Evolutionary conservation across 202 grass and related monocot species (phyloP).

Genomic region (Zoysia matrella): DNA sequence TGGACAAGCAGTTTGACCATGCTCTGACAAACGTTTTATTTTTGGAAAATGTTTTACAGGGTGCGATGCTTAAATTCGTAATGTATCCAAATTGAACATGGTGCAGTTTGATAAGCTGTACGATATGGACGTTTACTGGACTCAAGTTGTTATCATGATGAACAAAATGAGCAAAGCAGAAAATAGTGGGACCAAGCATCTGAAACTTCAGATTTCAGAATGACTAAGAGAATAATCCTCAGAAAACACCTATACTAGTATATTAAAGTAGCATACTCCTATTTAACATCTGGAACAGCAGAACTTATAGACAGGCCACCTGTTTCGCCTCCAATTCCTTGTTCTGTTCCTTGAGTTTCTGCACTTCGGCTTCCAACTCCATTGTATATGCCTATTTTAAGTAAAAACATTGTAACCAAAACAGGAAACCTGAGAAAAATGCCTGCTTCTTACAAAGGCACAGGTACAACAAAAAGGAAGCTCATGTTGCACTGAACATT

Average conservation of each 20-base stretch:
- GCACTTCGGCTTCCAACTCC: no score
- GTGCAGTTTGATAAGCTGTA: not conserved
- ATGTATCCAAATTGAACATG: not conserved
- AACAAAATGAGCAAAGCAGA: conserved; percentile 21
- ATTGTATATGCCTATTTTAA: conserved; percentile 77
- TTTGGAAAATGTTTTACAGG: not conserved
- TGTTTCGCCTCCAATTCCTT: conserved; percentile 81
- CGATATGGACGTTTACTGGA: not conserved
- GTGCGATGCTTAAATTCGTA: conserved; percentile 9
- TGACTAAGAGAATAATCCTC: not conserved
- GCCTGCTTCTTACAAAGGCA: conserved; percentile 3
- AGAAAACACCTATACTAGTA: not conserved
- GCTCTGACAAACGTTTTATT: no score
- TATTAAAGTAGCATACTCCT: not conserved
- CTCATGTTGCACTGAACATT: not conserved
- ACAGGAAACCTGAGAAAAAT: conserved; percentile 31
- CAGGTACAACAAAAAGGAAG: not conserved
- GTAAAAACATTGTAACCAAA: conserved; percentile 35
- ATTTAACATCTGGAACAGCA: conserved; percentile 19
- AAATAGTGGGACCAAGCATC: conserved; percentile 3
- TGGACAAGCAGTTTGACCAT: not conserved
- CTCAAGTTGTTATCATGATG: not conserved
- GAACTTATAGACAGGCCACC: conserved; percentile 47
- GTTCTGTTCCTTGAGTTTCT: conserved; percentile 45
- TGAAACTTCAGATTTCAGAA: conserved; percentile 16